Evolutionary conservation across 768 basidiomycete genomes (phyloP), one percentile per base, ranked within the genome.

Genomic region (Phylloporus scabripes): DNA sequence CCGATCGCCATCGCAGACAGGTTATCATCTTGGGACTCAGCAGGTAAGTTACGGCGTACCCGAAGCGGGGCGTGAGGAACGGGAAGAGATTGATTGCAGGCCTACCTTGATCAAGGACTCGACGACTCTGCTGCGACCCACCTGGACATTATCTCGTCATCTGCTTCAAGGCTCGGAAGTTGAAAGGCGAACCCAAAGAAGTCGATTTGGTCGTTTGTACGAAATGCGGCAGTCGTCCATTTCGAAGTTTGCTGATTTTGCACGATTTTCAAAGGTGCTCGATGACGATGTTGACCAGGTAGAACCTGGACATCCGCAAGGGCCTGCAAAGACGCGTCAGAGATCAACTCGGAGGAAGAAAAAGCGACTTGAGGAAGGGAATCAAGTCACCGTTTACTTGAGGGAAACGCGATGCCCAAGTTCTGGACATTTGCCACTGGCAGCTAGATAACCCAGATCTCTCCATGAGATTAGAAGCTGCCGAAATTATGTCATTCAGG

Each of bases 51-150:
- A 28, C 5, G 26, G 26, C 26, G 26, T 9, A 6, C 8, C 7
- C 5, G 26, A 28, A 7, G 26, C 8, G 8, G 26, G 8, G 5
- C 8, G 26, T 28, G 26, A 28, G 8, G 26, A 55, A 6, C 56
- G 47, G 12, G 57, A 61, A 36, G 61, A 50, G 36, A 23, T 54
- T 7, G 50, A 49, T 38, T 51, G 20, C 36, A 34, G 26, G 89
- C 40, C 64, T 23, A 23, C 21, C 21, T 23, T 23, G 21, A 23
- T 91, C 56, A 78, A 83, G 55, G 89, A 92, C 59, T 79, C 85
- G 52, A 90, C 21, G 21, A 23, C 21, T 23, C 21, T 24, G 39
- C 34, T 42, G 46, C 17, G 46, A 39, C 54, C 48, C 24, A 11
- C 14, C 17, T 26, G 17, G 11, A 11, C 26, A 42, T 17, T 28